phyloP scores from a whole-genome alignment of 192 early-diverging fungal species.

The Umbelopsis vinacea region DNA sequence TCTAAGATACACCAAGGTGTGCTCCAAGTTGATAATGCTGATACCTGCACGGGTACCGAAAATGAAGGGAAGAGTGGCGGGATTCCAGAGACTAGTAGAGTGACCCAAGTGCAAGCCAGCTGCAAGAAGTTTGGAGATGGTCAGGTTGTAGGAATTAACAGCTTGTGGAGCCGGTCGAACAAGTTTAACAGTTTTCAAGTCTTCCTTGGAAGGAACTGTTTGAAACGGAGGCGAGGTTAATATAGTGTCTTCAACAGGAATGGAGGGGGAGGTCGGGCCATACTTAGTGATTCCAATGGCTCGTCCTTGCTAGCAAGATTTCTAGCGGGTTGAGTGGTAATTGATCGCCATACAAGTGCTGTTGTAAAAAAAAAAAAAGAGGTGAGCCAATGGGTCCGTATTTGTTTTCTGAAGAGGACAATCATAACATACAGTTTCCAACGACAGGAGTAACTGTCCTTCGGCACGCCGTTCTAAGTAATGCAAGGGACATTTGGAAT shows the following conservation, averaged over 20 bases:
- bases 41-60: slow-evolving; percentile 88
- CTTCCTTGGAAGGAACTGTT: not conserved
- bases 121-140: slow-evolving; percentile 72
- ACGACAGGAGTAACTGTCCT: slow-evolving; percentile 13
- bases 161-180: slow-evolving; percentile 25
- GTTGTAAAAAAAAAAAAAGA: no score
- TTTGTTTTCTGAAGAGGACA: not conserved
- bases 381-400: not conserved
- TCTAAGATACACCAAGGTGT: slow-evolving; percentile 82
- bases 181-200: slow-evolving; percentile 1
- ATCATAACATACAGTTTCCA: slow-evolving; percentile 1
- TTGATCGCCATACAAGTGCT: slow-evolving; percentile 1
- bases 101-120: slow-evolving; percentile 93
- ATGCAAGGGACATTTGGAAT: slow-evolving; percentile 15
- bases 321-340: not conserved
- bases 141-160: slow-evolving; percentile 51
- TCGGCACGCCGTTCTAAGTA: slow-evolving; percentile 12
- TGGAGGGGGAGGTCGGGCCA: not conserved
- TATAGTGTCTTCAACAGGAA: not conserved
- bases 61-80: slow-evolving; percentile 83
- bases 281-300: slow-evolving; percentile 16
- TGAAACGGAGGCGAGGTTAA: no score
- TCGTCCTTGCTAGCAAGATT: not conserved
- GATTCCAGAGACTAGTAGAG: slow-evolving; percentile 74
- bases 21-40: slow-evolving; percentile 93